Base-by-base conservation (phyloP, 495 filamentous ascomycete species). In the Hypoxylon lienhwacheense region DNA sequence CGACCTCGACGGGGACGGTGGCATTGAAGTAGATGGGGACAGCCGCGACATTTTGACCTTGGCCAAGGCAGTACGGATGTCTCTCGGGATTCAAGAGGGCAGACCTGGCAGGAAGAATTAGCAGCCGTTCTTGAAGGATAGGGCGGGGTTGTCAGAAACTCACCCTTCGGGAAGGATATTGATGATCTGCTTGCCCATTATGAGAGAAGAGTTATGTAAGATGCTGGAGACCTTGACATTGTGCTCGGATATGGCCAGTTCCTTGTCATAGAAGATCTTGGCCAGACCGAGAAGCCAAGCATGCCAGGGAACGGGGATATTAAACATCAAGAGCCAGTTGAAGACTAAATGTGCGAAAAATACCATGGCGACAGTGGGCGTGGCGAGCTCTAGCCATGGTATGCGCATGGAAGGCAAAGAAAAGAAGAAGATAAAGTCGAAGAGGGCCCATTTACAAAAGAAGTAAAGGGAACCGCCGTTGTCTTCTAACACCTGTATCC, bases 101-200 rank as follows among this genome's bases (percentile, higher is more conserved):
- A 49, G 91, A 95, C 3, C 89, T 91, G 63, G 33, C 34, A 52
- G 28, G 1, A 24, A 32, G 41, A 24, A 53, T 57, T 33, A 59
- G 69, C 31, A 67, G 58, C 19, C 21, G 14, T 26, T 28, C 32
- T 6, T 16, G 15, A 24, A 19, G 26, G 2, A 16, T n/a, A 37
- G 20, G 26, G 47, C 6, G 25, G 12, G 14, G 4, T 14, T 39
- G 7, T n/a, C 36, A 17, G 17, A 22, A 14, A 73, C 85, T 63
- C 68, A 91, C 84, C 93, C 93, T 78, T 98, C 93, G 2, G 93
- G 93, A 20, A 98, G 76, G 66, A 97, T 95, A 64, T 98, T 90
- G 64, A 98, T 90, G 55, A 95, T 92, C 72, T 96, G 90, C 66
- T 89, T 91, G 65, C 93, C 93, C 67, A 95, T 79, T 45, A 97